These are phyloP conservation scores for Blastobotrys americana DNA, from an alignment of 805 yeast species.

Conservation along the genomic window DNA sequence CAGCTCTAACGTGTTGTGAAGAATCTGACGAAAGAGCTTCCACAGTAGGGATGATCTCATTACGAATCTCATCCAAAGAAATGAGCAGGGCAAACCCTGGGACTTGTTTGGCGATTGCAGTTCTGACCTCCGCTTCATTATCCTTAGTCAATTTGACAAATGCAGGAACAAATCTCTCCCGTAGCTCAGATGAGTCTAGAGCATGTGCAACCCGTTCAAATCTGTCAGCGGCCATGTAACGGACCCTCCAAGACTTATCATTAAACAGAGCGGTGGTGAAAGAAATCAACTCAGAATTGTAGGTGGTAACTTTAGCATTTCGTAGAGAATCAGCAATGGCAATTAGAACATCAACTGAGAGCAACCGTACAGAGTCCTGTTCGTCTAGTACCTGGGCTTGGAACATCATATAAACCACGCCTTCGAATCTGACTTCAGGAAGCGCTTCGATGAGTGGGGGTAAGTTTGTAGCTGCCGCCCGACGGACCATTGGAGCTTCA, in stretches of 20 bases:
- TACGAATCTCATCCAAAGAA: conserved; percentile 45
- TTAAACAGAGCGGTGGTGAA: conserved; percentile 62
- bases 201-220: conserved; percentile 66
- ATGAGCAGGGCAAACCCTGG: conserved; percentile 42
- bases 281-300: conserved; percentile 25
- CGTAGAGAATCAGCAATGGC: conserved; percentile 49
- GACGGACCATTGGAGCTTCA: conserved; percentile 96
- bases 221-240: conserved; percentile 96
- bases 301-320: conserved; percentile 16
- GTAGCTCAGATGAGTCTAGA: conserved; percentile 50
- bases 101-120: conserved; percentile 86
- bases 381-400: conserved; percentile 69
- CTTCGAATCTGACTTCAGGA: conserved; percentile 35
- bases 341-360: conserved; percentile 81
- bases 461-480: conserved; percentile 82
- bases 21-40: conserved; percentile 81
- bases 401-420: conserved; percentile 73
- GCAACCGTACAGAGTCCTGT: conserved; percentile 91
- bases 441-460: conserved; percentile 65
- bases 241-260: conserved; percentile 96
- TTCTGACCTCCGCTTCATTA: conserved; percentile 93
- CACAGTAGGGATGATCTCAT: conserved; percentile 74
- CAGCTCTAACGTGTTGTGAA: conserved; percentile 87
- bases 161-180: conserved; percentile 55
- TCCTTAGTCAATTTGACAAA: conserved; percentile 77